Base-by-base conservation (phyloP, 2,329 filamentous ascomycete species). In the Juglanconis oblonga region DNA sequence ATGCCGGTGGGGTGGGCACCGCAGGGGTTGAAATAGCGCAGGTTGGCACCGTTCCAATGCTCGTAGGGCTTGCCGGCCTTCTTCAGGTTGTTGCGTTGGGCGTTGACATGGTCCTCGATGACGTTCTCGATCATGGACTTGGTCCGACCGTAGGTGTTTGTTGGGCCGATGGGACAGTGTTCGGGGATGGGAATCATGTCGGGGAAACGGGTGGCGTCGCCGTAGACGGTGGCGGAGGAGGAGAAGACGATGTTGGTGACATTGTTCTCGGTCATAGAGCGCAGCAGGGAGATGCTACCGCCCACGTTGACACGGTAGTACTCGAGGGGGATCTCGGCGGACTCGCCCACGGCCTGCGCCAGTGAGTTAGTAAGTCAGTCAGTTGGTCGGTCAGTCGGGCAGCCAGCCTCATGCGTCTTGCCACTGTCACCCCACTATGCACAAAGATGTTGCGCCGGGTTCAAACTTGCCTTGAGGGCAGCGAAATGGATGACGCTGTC, bases 111-210 rank as follows among this genome's bases (percentile, higher is more conserved):
- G 76, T 99, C 95, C 67, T 88, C 92, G 74, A 99, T 97, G 76
- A 97, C 88, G 67, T 82, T 84, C 81, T 99, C 95, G 64, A 97
- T 92, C 67, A 88, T 90, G 70, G 91, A 88, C 82, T 99, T 99
- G 66, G 95, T 99, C 77, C 92, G 92, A 65, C 95, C 96, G 77
- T 99, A 99, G 32, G 94, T 92, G 82, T 98, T 99, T 67, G 95
- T 99, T 13, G 95, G 92, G 55, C 92, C 94, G 64, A 96, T 91
- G 62, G 96, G 95, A 83, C 95, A 99, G 76, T 91, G 82, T 80
- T 99, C 95, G 55, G 95, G 95, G 71, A 99, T 99, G 65, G 95
- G 95, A 67, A 99, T 99, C 95, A 99, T 99, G 83, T 96, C 89
- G 67, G 90, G 87, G 79, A 97, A 91, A 73, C 92, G 90, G 50